phyloP scores from a whole-genome alignment of 2,329 filamentous ascomycete species.

The Colletotrichum orbiculare region DNA sequence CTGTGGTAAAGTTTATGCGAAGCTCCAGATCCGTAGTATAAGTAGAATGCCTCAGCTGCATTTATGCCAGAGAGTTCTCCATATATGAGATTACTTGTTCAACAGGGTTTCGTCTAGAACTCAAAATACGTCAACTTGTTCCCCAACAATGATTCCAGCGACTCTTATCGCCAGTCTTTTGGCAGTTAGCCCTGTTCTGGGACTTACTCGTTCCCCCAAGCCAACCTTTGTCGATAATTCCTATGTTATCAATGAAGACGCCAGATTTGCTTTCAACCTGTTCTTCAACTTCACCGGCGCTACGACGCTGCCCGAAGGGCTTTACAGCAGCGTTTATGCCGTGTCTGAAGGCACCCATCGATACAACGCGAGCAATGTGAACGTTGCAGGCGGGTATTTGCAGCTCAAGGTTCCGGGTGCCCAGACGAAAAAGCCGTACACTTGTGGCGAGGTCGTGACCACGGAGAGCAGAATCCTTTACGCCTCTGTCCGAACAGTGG shows the following conservation, averaged over 20 bases:
- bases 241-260: conserved; percentile 2
- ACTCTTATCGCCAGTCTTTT: not conserved
- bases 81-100: no score
- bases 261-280: conserved; percentile 6
- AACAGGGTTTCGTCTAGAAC: no score
- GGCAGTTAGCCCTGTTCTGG: not conserved
- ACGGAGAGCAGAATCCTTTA: not conserved
- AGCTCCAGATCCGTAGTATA: no score
- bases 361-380: conserved; percentile 36
- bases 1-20: no score
- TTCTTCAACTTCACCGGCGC: conserved; percentile 7
- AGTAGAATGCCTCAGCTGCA: no score
- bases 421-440: conserved; percentile 38
- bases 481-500: conserved; percentile 42
- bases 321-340: not conserved
- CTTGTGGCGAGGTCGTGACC: not conserved
- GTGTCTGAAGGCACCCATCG: conserved; percentile 21
- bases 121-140: no score
- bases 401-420: conserved; percentile 42
- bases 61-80: no score
- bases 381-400: conserved; percentile 41
- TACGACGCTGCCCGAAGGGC: conserved; percentile 1
- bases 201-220: conserved; percentile 1
- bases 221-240: conserved; percentile 1
- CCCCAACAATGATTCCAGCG: no score